These are phyloP conservation scores for Acacia confusa DNA, from an alignment of 306 rosid species.

Conservation along the genomic window DNA sequence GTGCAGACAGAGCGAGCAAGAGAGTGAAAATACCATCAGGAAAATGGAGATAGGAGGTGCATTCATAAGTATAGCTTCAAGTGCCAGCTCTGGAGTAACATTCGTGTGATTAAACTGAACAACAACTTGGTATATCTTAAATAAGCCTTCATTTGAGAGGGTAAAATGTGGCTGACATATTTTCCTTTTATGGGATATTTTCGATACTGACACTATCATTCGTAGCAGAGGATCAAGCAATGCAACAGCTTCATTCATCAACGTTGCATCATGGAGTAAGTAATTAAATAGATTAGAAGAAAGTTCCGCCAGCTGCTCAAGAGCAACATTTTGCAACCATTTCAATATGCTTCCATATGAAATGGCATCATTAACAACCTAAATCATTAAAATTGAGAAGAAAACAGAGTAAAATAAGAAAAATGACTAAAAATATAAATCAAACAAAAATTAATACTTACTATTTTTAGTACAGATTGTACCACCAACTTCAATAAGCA, in stretches of 20 bases:
- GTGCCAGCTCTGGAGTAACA: conserved; percentile 50
- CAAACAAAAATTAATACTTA: background rate
- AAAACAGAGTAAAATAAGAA: conserved; percentile 22
- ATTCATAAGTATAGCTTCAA: conserved; percentile 71
- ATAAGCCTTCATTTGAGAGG: conserved; percentile 67
- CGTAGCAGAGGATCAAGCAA: conserved; percentile 56
- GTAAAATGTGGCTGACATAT: conserved; percentile 73
- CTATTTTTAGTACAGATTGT: conserved; percentile 13
- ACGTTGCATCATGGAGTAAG: conserved; percentile 44
- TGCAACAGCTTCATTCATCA: conserved; percentile 40
- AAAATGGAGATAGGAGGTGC: conserved; percentile 56
- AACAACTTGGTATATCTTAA: conserved; percentile 53
- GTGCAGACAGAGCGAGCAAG: conserved; percentile 5
- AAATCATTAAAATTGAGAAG: conserved; percentile 25
- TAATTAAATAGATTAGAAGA: conserved; percentile 57
- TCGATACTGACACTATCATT: conserved; percentile 49
- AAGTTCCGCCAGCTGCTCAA: conserved; percentile 83
- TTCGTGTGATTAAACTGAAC: conserved; percentile 28
- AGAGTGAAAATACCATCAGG: conserved; percentile 53
- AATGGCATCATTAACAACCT: conserved; percentile 71
- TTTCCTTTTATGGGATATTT: conserved; percentile 71
- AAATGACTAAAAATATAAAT: background rate
- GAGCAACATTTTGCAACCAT: conserved; percentile 77
- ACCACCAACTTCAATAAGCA: conserved; percentile 1
- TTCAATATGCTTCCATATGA: conserved; percentile 58